Evolutionary conservation across 2,329 filamentous ascomycete species (phyloP).

Genomic region (Sclerotinia subarctica): DNA sequence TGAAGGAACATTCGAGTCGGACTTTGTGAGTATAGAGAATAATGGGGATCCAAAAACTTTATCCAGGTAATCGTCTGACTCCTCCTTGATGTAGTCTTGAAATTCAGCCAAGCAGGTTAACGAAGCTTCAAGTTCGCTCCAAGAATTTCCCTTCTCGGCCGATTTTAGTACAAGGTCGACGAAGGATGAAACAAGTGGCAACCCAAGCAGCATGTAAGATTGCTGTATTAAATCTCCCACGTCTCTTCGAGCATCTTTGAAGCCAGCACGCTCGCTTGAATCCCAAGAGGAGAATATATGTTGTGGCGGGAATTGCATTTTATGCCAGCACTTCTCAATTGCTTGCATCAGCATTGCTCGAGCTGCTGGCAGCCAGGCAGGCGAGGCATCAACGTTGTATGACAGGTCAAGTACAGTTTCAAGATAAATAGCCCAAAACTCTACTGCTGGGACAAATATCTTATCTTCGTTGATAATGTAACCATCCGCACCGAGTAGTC

Average conservation of each 20-base stretch:
- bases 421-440: slow-evolving; percentile 78
- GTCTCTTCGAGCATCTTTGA: slow-evolving; percentile 72
- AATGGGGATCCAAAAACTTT: slow-evolving; percentile 61
- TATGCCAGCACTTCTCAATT: slow-evolving; percentile 64
- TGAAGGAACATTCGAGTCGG: slow-evolving; percentile 53
- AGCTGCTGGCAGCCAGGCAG: slow-evolving; percentile 57
- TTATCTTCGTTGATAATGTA: slow-evolving; percentile 69
- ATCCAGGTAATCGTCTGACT: slow-evolving; percentile 56
- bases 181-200: slow-evolving; percentile 55
- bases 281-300: slow-evolving; percentile 64
- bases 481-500: slow-evolving; percentile 63
- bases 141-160: slow-evolving; percentile 44
- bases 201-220: slow-evolving; percentile 60
- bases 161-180: slow-evolving; percentile 52
- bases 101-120: slow-evolving; percentile 64
- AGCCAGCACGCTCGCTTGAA: slow-evolving; percentile 62
- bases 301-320: slow-evolving; percentile 58
- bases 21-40: slow-evolving; percentile 52
- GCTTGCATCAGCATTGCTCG: slow-evolving; percentile 59
- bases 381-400: slow-evolving; percentile 48
- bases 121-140: slow-evolving; percentile 59
- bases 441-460: slow-evolving; percentile 67
- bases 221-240: slow-evolving; percentile 75
- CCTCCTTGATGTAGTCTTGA: slow-evolving; percentile 59
- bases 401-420: slow-evolving; percentile 62